These are phyloP conservation scores for Brassica nigra DNA, from an alignment of 345 rosid genomes.

Conservation along the genomic window DNA sequence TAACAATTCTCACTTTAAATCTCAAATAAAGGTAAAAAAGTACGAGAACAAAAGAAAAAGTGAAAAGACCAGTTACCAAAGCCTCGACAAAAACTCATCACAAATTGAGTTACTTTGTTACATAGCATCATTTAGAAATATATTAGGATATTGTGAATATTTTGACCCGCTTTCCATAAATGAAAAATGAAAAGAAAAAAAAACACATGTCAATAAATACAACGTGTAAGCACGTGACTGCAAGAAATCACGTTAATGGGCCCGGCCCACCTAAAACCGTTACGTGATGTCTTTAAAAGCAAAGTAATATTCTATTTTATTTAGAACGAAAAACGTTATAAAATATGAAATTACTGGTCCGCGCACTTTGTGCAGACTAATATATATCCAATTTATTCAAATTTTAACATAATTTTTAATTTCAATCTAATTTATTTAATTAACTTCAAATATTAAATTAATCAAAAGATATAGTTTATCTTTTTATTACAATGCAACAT, in stretches of 20 bases:
- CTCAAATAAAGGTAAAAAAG: slow-evolving; percentile 17
- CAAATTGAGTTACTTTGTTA: not conserved
- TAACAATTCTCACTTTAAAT: not conserved
- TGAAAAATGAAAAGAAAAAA: not conserved
- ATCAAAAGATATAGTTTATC: too few relatives aligned
- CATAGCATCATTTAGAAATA: not conserved
- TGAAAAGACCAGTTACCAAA: slow-evolving; percentile 27
- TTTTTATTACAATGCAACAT: too few relatives aligned
- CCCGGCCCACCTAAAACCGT: slow-evolving; percentile 26
- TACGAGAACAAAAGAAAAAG: slow-evolving; percentile 22
- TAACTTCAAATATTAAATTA: too few relatives aligned
- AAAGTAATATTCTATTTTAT: not conserved
- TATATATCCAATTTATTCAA: too few relatives aligned
- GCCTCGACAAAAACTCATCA: not conserved
- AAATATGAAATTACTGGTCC: too few relatives aligned
- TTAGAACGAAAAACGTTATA: not conserved
- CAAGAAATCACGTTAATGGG: slow-evolving; percentile 20
- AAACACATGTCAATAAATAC: not conserved
- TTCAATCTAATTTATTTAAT: too few relatives aligned
- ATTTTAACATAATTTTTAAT: too few relatives aligned
- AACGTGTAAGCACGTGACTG: slow-evolving; percentile 26
- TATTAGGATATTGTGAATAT: not conserved
- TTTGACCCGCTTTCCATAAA: not conserved
- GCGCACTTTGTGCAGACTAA: too few relatives aligned
- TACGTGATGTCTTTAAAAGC: not conserved